Base-by-base conservation (phyloP, 2,329 filamentous ascomycete genomes). In the Capronia americana region DNA sequence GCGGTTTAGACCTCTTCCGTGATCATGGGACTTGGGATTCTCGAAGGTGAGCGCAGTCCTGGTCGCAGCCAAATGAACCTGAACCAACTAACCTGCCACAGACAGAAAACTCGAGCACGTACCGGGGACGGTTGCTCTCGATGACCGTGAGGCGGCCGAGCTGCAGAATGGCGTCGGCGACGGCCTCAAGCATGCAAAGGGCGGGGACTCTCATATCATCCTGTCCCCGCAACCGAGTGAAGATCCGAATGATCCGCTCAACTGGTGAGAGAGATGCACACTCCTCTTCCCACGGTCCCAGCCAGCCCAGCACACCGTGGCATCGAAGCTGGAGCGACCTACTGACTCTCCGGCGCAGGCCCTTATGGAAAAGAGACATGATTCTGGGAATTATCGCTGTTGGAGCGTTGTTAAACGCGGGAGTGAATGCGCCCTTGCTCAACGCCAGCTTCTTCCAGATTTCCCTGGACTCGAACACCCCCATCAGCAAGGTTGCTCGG, bases 241-340 rank as follows among this genome's bases (percentile, higher is more conserved):
- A 17, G 71, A 75, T 46, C 73, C 73, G n/a, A 75, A 75, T 66
- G 73, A 75, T 53, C 73, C 73, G 6, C 54, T 75, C 67, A 74
- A 74, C 30, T 74, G 73, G 73, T 74, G 70, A 69, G 67, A 73
- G 41, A 75, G 74, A 30, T 57, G 73, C 41, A 26, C 72, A 28
- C 71, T 73, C 41, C 71, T 73, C 28, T 69, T 34, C 17, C 65
- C 74, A 17, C 70, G 72, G 2, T 74, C 64, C 23, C 70, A 73
- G 41, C 73, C 73, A 26, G 71, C 71, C 32, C 64, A 73, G 62
- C 70, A 74, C 10, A 66, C 62, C 38, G 63, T 65, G 11, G 64
- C 61, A 14, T 68, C 65, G n/a, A 69, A 69, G 32, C 66, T 67
- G 34, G 59, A 61, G 48, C 23, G 44, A n/a, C 30, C 30, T 54